These are phyloP conservation scores for Trichoderma brevicompactum DNA, from an alignment of 2,329 filamentous ascomycete genomes.

Conservation along the genomic window DNA sequence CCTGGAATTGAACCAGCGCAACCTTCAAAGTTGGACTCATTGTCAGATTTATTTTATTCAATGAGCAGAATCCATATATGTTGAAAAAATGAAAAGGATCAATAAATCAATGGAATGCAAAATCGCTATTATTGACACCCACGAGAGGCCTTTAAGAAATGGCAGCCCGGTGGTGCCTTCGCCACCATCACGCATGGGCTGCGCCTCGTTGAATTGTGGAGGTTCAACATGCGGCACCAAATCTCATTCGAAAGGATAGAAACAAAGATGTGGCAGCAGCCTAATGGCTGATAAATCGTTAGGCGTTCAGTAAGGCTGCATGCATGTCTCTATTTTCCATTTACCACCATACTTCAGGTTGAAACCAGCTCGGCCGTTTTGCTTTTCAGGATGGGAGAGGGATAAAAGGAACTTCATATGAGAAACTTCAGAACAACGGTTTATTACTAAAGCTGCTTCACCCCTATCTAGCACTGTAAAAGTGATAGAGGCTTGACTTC, in stretches of 20 bases:
- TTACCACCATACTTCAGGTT: background rate
- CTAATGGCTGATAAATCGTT: background rate
- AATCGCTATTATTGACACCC: background rate
- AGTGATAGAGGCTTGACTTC: too few relatives aligned
- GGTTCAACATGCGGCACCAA: background rate
- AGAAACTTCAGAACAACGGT: too few relatives aligned
- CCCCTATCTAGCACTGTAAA: too few relatives aligned
- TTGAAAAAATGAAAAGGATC: background rate
- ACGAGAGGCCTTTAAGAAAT: background rate
- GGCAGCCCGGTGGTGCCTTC: too few relatives aligned
- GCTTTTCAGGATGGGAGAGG: too few relatives aligned
- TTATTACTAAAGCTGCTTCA: too few relatives aligned
- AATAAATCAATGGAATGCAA: too few relatives aligned
- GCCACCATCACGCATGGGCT: constrained; percentile 1
- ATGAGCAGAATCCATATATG: background rate
- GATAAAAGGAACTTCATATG: too few relatives aligned
- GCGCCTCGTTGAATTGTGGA: background rate
- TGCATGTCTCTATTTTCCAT: background rate
- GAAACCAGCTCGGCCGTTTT: background rate
- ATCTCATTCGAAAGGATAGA: background rate
- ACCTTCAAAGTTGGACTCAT: background rate
- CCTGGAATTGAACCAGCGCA: constrained; percentile 11
- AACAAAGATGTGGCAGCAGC: background rate
- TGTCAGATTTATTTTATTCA: background rate
- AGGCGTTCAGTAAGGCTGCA: too few relatives aligned